Evolutionary conservation across 768 basidiomycete species (phyloP).

Genomic region (Naganishia kalamii): DNA sequence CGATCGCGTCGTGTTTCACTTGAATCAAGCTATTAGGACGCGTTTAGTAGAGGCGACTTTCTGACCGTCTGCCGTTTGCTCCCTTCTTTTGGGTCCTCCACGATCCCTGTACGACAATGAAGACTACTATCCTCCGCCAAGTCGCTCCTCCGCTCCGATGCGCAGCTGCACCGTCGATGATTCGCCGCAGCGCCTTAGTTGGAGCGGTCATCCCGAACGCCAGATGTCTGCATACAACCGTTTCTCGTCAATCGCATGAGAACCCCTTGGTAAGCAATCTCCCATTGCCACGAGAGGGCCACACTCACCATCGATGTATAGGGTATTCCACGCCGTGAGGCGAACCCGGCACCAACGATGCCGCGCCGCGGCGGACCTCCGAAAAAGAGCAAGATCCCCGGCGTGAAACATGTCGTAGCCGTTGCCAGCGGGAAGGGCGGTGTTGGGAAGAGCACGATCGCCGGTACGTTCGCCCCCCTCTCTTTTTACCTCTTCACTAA

Average conservation of each 20-base stretch:
- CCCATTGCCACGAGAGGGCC: background rate
- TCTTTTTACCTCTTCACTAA: background rate
- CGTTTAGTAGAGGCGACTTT: too few species aligned
- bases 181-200: background rate
- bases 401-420: constrained; percentile 73
- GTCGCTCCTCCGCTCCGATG: background rate
- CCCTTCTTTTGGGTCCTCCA: too few species aligned
- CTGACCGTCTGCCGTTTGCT: too few species aligned
- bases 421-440: constrained; percentile 94
- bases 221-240: constrained; percentile 1
- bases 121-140: background rate
- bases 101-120: too few species aligned
- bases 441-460: constrained; percentile 89
- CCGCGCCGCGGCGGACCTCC: constrained; percentile 48
- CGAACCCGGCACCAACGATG: constrained; percentile 48
- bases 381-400: constrained; percentile 47
- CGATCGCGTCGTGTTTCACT: too few species aligned
- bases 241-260: constrained; percentile 33
- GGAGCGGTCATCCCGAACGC: background rate
- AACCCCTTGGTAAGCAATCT: constrained; percentile 39
- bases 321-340: constrained; percentile 48
- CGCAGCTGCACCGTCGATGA: too few species aligned
- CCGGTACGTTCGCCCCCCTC: constrained; percentile 55
- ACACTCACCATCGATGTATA: background rate
- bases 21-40: too few species aligned